These are phyloP conservation scores for Candida cerambycidarum DNA, from an alignment of 805 yeast species.

Conservation along the genomic window DNA sequence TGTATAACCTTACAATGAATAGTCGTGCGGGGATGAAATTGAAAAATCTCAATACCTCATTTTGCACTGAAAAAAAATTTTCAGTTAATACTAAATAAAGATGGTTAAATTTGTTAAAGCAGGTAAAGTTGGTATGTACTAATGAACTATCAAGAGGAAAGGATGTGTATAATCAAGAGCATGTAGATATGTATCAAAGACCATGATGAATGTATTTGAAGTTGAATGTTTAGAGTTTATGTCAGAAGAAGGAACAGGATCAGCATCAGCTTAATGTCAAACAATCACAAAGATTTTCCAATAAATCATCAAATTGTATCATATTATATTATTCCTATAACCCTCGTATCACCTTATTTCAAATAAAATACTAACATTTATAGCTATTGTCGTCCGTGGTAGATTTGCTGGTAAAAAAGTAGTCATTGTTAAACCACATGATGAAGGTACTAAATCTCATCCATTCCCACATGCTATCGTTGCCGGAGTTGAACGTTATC, in stretches of 20 bases:
- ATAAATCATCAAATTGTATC: too few relatives aligned
- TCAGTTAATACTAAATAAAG: slow-evolving; percentile 24
- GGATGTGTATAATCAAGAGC: too few relatives aligned
- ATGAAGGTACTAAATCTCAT: slow-evolving; percentile 98
- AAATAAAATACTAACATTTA: not conserved
- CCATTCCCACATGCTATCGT: slow-evolving; percentile 99
- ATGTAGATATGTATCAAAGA: too few relatives aligned
- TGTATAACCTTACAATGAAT: not conserved
- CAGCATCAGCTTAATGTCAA: too few relatives aligned
- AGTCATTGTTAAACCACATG: slow-evolving; percentile 96
- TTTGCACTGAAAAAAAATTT: slow-evolving; percentile 15
- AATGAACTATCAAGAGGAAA: not conserved
- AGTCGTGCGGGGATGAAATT: not conserved
- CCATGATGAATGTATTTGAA: too few relatives aligned
- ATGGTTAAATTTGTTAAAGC: slow-evolving; percentile 99
- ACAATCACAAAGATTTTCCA: too few relatives aligned
- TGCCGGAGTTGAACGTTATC: slow-evolving; percentile 98
- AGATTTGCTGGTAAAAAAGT: slow-evolving; percentile 99
- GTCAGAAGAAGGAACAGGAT: too few relatives aligned
- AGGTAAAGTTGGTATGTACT: slow-evolving; percentile 96
- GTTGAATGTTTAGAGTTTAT: too few relatives aligned
- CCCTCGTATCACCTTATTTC: too few relatives aligned
- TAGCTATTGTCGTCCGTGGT: slow-evolving; percentile 99
- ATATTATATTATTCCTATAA: too few relatives aligned
- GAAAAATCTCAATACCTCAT: slow-evolving; percentile 2